Conservation (phyloP, 257 asterid genomes). For the Solanum chiquidenum region DNA sequence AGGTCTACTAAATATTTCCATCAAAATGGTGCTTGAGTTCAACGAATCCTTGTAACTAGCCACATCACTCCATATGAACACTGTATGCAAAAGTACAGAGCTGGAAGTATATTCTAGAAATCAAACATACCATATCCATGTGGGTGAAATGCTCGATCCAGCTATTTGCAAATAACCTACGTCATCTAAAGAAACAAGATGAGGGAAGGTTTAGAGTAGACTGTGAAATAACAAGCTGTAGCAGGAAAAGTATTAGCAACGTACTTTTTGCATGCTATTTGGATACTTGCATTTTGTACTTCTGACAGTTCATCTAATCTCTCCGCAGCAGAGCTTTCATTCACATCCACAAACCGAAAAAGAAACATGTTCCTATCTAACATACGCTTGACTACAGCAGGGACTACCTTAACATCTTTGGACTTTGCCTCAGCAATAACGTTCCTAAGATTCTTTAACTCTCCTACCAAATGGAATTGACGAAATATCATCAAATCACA, state of each 20-base stretch:
- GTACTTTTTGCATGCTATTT: constrained; percentile 54
- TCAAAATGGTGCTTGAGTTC: neutral
- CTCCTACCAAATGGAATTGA: constrained; percentile 26
- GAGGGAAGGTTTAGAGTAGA: neutral
- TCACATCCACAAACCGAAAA: constrained; percentile 55
- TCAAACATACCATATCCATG: constrained; percentile 66
- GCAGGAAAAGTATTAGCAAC: constrained; percentile 1
- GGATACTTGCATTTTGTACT: constrained; percentile 52
- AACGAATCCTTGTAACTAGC: neutral
- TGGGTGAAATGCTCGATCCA: constrained; percentile 61
- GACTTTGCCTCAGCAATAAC: constrained; percentile 49
- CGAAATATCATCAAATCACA: neutral
- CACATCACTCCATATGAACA: neutral
- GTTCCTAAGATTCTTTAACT: constrained; percentile 43
- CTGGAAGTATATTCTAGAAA: neutral
- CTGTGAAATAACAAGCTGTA: neutral
- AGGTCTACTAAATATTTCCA: neutral
- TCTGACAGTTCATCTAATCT: constrained; percentile 60
- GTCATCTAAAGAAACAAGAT: neutral
- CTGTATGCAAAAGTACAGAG: neutral
- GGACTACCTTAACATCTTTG: constrained; percentile 30
- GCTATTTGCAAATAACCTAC: constrained; percentile 56
- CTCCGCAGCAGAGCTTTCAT: constrained; percentile 52
- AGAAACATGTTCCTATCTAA: constrained; percentile 62
- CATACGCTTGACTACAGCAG: constrained; percentile 57